These are phyloP conservation scores for Fusarium nanum DNA, from an alignment of 2,329 filamentous ascomycete genomes.

Conservation along the genomic window DNA sequence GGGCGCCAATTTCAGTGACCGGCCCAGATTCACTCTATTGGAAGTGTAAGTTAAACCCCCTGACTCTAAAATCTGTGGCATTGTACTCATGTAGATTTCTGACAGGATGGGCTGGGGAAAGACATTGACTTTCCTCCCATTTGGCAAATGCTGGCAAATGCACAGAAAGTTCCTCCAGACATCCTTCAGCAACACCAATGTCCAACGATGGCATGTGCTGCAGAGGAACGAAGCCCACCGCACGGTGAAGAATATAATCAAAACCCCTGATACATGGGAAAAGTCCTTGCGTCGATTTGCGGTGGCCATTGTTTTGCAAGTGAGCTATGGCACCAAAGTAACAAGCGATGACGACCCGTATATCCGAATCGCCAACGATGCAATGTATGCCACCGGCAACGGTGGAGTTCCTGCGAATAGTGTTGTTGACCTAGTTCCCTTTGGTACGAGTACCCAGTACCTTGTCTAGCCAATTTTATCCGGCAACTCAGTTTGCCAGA, in stretches of 20 bases:
- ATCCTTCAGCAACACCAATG: constrained; percentile 54
- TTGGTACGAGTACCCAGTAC: constrained; percentile 36
- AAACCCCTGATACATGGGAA: constrained; percentile 40
- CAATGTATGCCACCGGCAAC: constrained; percentile 49
- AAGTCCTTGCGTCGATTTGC: constrained; percentile 47
- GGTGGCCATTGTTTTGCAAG: constrained; percentile 49
- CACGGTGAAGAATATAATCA: constrained; percentile 39
- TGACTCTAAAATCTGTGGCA: neutral
- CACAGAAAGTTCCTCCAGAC: constrained; percentile 59
- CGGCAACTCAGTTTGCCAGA: neutral
- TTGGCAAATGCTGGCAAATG: constrained; percentile 55
- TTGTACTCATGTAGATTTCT: neutral
- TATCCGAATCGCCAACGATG: constrained; percentile 48
- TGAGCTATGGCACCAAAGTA: constrained; percentile 50
- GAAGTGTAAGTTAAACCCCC: constrained; percentile 46
- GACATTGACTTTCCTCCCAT: constrained; percentile 60
- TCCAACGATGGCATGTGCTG: constrained; percentile 44
- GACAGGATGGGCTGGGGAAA: constrained; percentile 58
- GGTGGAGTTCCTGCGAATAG: constrained; percentile 49
- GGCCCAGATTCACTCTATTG: constrained; percentile 57
- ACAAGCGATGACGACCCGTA: constrained; percentile 47
- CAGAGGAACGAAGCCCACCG: constrained; percentile 42
- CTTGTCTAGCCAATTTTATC: neutral
- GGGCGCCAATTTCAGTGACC: constrained; percentile 57
- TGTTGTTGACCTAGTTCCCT: constrained; percentile 60